Conservation (phyloP, 1,284 basidiomycete species). For the Cerrena zonata region DNA sequence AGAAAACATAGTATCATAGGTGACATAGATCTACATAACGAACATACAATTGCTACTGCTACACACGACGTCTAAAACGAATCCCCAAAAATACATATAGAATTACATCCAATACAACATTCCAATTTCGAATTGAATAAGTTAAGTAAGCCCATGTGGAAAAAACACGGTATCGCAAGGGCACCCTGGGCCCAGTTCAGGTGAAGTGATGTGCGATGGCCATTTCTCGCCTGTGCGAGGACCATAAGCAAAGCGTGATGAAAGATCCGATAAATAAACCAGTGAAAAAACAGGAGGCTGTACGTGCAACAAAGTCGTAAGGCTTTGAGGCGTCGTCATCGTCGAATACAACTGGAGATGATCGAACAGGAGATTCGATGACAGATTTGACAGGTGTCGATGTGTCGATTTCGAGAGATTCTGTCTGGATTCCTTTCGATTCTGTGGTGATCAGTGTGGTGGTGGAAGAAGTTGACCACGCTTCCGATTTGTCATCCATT, state of each 20-base stretch:
- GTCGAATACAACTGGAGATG: not conserved
- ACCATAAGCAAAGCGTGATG: slow-evolving; percentile 30
- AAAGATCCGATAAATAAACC: slow-evolving; percentile 34
- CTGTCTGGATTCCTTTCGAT: slow-evolving; percentile 6
- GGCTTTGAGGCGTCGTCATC: slow-evolving; percentile 9
- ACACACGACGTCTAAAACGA: not conserved
- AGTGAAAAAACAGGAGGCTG: slow-evolving; percentile 32
- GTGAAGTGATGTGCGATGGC: slow-evolving; percentile 32
- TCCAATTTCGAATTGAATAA: not conserved
- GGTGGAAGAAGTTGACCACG: slow-evolving; percentile 7
- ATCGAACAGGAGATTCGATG: not conserved
- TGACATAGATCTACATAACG: too few species aligned
- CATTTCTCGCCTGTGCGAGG: slow-evolving; percentile 30
- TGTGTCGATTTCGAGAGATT: not conserved
- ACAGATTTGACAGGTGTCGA: not conserved
- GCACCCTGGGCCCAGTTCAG: slow-evolving; percentile 13
- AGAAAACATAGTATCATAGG: too few species aligned
- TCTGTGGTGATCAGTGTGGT: slow-evolving; percentile 3
- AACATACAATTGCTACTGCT: not conserved
- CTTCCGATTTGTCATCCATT: not conserved
- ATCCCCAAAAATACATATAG: not conserved
- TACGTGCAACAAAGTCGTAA: slow-evolving; percentile 24
- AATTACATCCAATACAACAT: not conserved
- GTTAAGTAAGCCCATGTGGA: not conserved
- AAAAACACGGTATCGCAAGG: not conserved